These are phyloP conservation scores for Stemphylium lycopersici DNA, from an alignment of 2,329 filamentous ascomycete species.

Conservation along the genomic window DNA sequence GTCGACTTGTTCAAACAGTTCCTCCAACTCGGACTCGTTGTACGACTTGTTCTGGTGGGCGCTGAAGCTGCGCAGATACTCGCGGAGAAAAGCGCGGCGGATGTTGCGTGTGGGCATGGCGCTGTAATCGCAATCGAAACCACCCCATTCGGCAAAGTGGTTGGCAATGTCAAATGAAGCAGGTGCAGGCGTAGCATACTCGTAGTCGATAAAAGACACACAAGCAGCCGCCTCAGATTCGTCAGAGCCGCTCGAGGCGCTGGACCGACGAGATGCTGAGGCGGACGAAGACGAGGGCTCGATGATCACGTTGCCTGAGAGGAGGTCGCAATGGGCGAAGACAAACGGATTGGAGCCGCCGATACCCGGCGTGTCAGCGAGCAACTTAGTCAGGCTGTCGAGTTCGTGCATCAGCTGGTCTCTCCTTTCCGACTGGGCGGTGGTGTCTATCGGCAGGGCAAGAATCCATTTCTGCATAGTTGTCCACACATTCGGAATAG, in stretches of 20 bases:
- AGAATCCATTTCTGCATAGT: slow-evolving; percentile 96
- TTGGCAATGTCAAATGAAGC: slow-evolving; percentile 97
- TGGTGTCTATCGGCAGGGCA: slow-evolving; percentile 76
- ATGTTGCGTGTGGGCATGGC: slow-evolving; percentile 79
- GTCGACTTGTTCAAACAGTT: slow-evolving; percentile 82
- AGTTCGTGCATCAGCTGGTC: slow-evolving; percentile 76
- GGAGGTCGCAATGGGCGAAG: slow-evolving; percentile 92
- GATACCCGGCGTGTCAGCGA: slow-evolving; percentile 78
- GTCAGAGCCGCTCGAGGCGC: slow-evolving; percentile 39
- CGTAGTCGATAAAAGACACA: slow-evolving; percentile 88
- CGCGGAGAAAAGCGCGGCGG: slow-evolving; percentile 78
- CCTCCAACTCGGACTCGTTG: slow-evolving; percentile 66
- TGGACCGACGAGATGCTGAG: slow-evolving; percentile 42
- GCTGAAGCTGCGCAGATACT: slow-evolving; percentile 79
- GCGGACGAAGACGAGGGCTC: slow-evolving; percentile 58
- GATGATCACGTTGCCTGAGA: slow-evolving; percentile 96
- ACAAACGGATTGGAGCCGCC: slow-evolving; percentile 75
- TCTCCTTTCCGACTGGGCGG: slow-evolving; percentile 71
- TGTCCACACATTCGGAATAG: slow-evolving; percentile 88
- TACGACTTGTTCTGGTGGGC: slow-evolving; percentile 46
- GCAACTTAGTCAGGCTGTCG: slow-evolving; percentile 68
- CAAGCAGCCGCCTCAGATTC: slow-evolving; percentile 37
- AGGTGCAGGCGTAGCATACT: slow-evolving; percentile 93
- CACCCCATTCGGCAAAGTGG: slow-evolving; percentile 98
- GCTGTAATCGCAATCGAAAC: slow-evolving; percentile 91